Percentiles rank a stretch among this genome's conserved stretches.
These are phyloP conservation scores for Ambrosia trifida DNA, from an alignment of 129 eudicot genomes.

Conservation along the genomic window DNA sequence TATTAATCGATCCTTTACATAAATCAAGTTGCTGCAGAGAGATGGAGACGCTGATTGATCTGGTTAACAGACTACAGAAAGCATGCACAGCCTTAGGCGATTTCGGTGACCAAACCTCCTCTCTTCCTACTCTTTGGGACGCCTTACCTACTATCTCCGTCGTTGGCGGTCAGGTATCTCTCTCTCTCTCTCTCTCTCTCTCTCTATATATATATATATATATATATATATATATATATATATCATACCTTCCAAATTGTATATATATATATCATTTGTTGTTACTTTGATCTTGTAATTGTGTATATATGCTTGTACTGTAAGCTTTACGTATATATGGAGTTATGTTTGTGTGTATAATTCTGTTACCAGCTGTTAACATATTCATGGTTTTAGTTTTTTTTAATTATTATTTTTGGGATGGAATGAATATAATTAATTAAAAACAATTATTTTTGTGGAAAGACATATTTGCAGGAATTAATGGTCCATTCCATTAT, in stretches of 20 bases:
- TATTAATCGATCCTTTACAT: not conserved
- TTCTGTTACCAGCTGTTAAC: not conserved
- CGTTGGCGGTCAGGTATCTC: constrained; percentile 72
- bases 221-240: no score
- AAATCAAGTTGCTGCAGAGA: constrained; percentile 12
- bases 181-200: no score
- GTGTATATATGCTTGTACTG: not conserved
- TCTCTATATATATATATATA: no score
- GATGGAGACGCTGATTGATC: constrained; percentile 70
- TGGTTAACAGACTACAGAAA: constrained; percentile 77
- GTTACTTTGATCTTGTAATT: no score
- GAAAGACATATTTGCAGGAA: constrained; percentile 5
- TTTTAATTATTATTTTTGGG: no score
- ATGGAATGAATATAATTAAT: no score
- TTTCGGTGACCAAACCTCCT: constrained; percentile 61
- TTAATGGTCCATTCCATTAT: no score
- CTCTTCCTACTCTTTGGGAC: constrained; percentile 65
- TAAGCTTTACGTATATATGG: not conserved
- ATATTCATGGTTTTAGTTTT: no score
- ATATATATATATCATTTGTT: no score
- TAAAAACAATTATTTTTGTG: not conserved
- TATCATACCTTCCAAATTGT: no score
- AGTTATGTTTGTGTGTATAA: not conserved
- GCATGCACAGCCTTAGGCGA: constrained; percentile 95
- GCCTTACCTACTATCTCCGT: constrained; percentile 66